Conservation (phyloP, 352 stramenopile genomes). For the Albugo candida region DNA sequence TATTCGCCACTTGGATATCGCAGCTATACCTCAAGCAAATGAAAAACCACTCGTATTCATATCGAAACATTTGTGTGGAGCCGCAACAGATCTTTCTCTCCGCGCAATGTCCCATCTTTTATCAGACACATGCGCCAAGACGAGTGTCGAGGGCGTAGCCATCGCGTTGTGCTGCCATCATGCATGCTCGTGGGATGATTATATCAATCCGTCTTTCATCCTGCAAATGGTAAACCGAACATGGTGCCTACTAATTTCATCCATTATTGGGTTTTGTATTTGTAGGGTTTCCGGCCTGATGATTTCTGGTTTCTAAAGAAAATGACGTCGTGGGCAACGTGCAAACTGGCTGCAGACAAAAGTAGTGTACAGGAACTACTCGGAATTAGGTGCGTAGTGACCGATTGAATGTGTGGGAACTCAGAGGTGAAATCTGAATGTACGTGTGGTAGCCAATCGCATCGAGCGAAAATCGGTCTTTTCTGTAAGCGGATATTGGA, state of each 20-base stretch:
- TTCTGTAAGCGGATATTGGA: constrained; percentile 69
- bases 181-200: constrained; percentile 51
- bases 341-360: constrained; percentile 40
- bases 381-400: constrained; percentile 27
- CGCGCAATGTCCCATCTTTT: constrained; percentile 19
- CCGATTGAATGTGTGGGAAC: not conserved
- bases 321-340: constrained; percentile 66
- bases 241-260: not conserved
- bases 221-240: constrained; percentile 3
- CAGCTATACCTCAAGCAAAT: constrained; percentile 28
- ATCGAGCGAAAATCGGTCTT: constrained; percentile 34
- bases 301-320: constrained; percentile 23
- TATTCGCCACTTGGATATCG: constrained; percentile 67
- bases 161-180: constrained; percentile 71
- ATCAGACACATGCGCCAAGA: not conserved
- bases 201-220: constrained; percentile 45
- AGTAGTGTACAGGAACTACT: constrained; percentile 47
- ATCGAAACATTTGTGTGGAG: constrained; percentile 72
- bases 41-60: constrained; percentile 46
- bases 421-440: not conserved
- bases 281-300: not conserved
- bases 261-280: not conserved
- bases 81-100: constrained; percentile 63
- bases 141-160: constrained; percentile 38
- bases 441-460: constrained; percentile 23